These are phyloP conservation scores for Aspergillus sp. DNA, from an alignment of 2,329 filamentous ascomycete genomes.

Conservation along the genomic window DNA sequence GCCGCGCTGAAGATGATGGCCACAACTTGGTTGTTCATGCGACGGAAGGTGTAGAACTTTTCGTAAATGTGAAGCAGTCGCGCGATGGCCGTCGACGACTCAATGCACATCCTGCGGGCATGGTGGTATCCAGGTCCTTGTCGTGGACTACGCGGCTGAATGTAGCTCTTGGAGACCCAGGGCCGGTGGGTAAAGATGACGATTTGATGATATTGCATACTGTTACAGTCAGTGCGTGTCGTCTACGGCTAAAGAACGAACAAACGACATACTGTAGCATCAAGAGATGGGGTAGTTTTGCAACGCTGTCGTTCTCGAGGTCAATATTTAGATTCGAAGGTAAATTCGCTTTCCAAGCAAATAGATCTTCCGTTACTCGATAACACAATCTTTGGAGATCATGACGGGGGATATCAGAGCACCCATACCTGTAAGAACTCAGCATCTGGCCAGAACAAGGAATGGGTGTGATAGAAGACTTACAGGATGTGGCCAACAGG, in stretches of 20 bases:
- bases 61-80: constrained; percentile 42
- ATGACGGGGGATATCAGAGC: constrained; percentile 37
- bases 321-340: constrained; percentile 38
- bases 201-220: constrained; percentile 46
- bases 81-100: constrained; percentile 42
- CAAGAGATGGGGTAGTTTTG: constrained; percentile 41
- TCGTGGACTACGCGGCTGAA: constrained; percentile 40
- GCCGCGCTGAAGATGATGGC: constrained; percentile 47
- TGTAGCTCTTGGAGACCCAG: constrained; percentile 44
- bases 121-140: constrained; percentile 46
- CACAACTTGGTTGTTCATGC: constrained; percentile 46
- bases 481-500: constrained; percentile 44
- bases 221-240: constrained; percentile 13
- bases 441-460: constrained; percentile 1
- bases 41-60: constrained; percentile 41
- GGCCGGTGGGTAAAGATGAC: constrained; percentile 46
- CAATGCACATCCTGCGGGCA: constrained; percentile 44
- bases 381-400: constrained; percentile 37
- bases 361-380: constrained; percentile 6
- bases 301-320: constrained; percentile 27
- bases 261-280: constrained; percentile 37
- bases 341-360: constrained; percentile 38
- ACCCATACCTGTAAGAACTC: constrained; percentile 32
- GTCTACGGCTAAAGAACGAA: neutral
- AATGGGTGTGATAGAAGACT: constrained; percentile 3